A percentile compares a stretch with the other conserved stretches of the same genome.
These are phyloP conservation scores for Cladosporium phlei DNA, from an alignment of 2,329 filamentous ascomycete genomes.

Conservation along the genomic window DNA sequence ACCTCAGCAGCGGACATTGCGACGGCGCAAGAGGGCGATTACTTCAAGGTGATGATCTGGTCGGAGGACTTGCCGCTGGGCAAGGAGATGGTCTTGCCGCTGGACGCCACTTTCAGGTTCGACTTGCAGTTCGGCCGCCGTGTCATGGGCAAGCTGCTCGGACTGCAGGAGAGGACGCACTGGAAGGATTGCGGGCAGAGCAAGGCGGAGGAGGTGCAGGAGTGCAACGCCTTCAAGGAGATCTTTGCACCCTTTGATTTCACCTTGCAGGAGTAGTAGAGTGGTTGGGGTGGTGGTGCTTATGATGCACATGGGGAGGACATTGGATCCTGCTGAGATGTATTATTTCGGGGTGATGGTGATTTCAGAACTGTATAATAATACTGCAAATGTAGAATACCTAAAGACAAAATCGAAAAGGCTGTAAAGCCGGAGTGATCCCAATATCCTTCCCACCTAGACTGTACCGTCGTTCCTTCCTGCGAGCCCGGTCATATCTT, in stretches of 20 bases:
- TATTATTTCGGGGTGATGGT: no score
- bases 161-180: conserved; percentile 69
- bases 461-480: no score
- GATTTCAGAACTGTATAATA: no score
- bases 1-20: conserved; percentile 20
- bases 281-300: no score
- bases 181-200: conserved; percentile 84
- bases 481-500: no score
- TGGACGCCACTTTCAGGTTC: conserved; percentile 73
- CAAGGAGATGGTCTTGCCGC: conserved; percentile 66
- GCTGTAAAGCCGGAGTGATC: no score
- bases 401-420: no score
- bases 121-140: conserved; percentile 85
- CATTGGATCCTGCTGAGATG: no score
- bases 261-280: no score
- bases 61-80: conserved; percentile 43
- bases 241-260: conserved; percentile 77
- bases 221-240: conserved; percentile 73
- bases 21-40: conserved; percentile 26
- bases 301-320: no score
- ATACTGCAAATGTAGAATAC: no score
- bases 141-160: conserved; percentile 82
- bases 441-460: no score
- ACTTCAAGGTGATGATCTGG: conserved; percentile 34
- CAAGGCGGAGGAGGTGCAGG: conserved; percentile 69